Base-by-base conservation (phyloP, 192 early-diverging fungal genomes). In the Coemansia sp. region DNA sequence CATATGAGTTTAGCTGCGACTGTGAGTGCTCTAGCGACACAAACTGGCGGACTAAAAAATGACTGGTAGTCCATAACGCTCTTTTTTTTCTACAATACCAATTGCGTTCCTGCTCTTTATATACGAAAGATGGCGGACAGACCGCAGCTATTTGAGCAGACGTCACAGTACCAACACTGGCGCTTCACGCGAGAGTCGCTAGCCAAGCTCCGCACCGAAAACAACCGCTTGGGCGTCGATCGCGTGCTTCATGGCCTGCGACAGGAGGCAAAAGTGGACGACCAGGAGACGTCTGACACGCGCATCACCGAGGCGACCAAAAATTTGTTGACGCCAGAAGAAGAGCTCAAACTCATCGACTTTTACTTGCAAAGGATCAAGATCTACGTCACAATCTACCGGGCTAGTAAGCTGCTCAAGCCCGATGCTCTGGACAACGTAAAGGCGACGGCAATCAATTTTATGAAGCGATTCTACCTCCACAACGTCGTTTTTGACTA, bases 401-500 rank as follows among this genome's bases (percentile, higher is more conserved):
- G 62, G 23, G 64, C 48, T n/a, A 68, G 67, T 7, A 64, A 50
- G 1, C 59, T 82, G 44, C 64, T 82, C 5, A 67, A 66, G 50
- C 41, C 70, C 7, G 79, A 82, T 8, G 68, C 79, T 0, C 39
- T 75, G 6, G 71, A 77, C 55, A 69, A 68, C 68, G 66, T 70
- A 29, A 86, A 90, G 88, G 90, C 90, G 23, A 94, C 91, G 2
- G 91, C 91, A 0, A 85, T 94, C 11, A 88, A 86, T n/a, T 93
- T 87, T 64, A 88, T 91, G 87, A 93, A 93, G 69, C 86, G 92
- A 14, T 93, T 93, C 74, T 93, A 89, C 70, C 74, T 93, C 36
- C 86, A 89, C 70, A 93, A 93, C 65, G 88, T 90, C 7, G 86
- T 89, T 11, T 91, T 93, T 85, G 91, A 93, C 77, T 92, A 92